A percentile compares a stretch with the other conserved stretches of the same genome.
Conservation (phyloP, 2,329 filamentous ascomycete genomes). For the Sporothrix humicola region DNA sequence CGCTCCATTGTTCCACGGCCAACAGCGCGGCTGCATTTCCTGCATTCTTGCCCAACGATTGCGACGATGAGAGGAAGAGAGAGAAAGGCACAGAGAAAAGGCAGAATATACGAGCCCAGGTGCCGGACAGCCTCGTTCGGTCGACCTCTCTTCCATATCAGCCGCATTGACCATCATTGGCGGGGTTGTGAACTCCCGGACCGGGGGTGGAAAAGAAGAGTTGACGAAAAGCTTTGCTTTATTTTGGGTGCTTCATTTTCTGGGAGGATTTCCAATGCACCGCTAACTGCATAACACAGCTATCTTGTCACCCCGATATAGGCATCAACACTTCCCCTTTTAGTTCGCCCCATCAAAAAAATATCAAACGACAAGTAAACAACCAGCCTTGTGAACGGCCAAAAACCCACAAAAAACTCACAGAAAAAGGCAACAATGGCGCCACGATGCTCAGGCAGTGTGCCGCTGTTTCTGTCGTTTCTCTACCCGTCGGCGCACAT, state of each 20-base stretch:
- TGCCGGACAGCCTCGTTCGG: neutral
- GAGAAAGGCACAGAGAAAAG: neutral
- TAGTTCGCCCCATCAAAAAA: constrained; percentile 24
- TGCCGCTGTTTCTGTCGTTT: constrained; percentile 53
- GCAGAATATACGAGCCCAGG: neutral
- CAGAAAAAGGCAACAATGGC: constrained; percentile 46
- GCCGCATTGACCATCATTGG: constrained; percentile 24
- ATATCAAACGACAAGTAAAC: constrained; percentile 21
- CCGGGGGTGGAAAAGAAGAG: neutral
- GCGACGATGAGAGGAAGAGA: neutral
- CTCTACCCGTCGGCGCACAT: constrained; percentile 53
- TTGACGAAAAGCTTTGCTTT: neutral
- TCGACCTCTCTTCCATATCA: neutral
- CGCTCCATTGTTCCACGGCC: neutral
- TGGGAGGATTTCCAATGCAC: constrained; percentile 23
- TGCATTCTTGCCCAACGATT: constrained; percentile 28
- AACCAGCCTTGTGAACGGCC: neutral
- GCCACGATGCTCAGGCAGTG: constrained; percentile 48
- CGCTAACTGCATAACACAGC: constrained; percentile 29
- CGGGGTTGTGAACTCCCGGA: constrained; percentile 11
- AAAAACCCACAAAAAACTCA: neutral
- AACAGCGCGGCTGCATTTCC: neutral
- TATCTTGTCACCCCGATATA: neutral
- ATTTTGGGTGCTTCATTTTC: neutral
- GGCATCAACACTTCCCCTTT: neutral